These are phyloP conservation scores for Thalia dealbata DNA, from an alignment of 176 grass and related monocot species.

Conservation along the genomic window DNA sequence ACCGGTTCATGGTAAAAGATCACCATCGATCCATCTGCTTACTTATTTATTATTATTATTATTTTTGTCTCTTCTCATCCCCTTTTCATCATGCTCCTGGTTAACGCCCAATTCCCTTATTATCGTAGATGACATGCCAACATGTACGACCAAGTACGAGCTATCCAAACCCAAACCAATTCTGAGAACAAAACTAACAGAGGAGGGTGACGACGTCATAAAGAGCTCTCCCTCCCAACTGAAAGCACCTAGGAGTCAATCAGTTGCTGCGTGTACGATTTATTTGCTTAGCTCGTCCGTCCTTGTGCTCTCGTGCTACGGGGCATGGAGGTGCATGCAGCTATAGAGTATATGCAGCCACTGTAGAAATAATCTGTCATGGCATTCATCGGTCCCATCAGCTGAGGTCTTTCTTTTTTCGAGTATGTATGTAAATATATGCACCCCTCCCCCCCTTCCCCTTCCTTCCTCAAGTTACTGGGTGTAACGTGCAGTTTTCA, in stretches of 20 bases:
- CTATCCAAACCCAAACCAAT: not conserved
- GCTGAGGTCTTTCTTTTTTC: not conserved
- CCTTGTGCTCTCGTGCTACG: not conserved
- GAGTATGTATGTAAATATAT: not conserved
- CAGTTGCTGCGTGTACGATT: not conserved
- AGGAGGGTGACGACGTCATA: not conserved
- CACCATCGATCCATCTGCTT: not conserved
- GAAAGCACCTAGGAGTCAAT: not conserved
- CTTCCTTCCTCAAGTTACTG: not conserved
- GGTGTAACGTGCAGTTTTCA: not conserved
- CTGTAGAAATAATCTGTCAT: not conserved
- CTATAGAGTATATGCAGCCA: not conserved
- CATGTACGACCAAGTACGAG: not conserved
- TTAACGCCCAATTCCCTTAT: not conserved
- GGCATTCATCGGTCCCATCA: not conserved
- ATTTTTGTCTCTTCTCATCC: constrained; percentile 13
- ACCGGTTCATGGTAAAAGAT: constrained; percentile 38
- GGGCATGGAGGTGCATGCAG: not conserved
- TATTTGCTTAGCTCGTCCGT: not conserved
- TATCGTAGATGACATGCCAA: not conserved
- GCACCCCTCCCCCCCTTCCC: too few species aligned
- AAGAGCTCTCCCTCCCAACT: not conserved
- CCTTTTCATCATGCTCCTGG: not conserved
- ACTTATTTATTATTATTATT: too few species aligned
- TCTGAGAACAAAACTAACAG: not conserved